A percentile compares a stretch with the other conserved stretches of the same genome.
Evolutionary conservation across 805 yeast genomes (phyloP).

Genomic region (Saccharomycopsis amapae): DNA sequence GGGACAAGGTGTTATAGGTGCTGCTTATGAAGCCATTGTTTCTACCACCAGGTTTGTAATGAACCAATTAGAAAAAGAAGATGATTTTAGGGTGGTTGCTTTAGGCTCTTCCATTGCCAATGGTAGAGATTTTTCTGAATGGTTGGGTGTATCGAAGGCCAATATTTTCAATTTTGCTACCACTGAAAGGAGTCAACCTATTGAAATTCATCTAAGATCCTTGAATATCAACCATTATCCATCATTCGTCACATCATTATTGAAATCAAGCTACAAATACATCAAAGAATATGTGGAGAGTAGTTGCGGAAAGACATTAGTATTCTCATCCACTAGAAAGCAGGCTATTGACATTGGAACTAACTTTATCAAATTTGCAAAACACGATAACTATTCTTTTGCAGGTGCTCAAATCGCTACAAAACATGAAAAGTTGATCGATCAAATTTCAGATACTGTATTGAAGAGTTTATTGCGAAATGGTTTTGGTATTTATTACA

Average conservation of each 20-base stretch:
- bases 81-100: conserved; percentile 52
- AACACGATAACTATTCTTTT: conserved; percentile 33
- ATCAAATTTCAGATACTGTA: conserved; percentile 39
- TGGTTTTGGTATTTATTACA: conserved; percentile 63
- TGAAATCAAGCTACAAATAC: conserved; percentile 41
- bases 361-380: conserved; percentile 36
- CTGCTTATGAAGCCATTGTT: conserved; percentile 60
- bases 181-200: conserved; percentile 45
- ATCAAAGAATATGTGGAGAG: conserved; percentile 30
- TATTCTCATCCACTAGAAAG: conserved; percentile 53
- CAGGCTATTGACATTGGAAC: conserved; percentile 47
- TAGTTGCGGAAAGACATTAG: conserved; percentile 32
- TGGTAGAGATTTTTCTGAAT: conserved; percentile 72
- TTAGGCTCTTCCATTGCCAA: conserved; percentile 65
- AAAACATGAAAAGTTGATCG: conserved; percentile 31
- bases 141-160: conserved; percentile 68
- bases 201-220: conserved; percentile 52
- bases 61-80: conserved; percentile 48
- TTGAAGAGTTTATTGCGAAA: conserved; percentile 34
- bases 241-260: conserved; percentile 45
- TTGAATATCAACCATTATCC: conserved; percentile 42
- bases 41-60: conserved; percentile 68
- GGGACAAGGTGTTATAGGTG: conserved; percentile 51
- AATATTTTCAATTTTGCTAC: conserved; percentile 67
- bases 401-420: conserved; percentile 32